Evolutionary conservation across 768 basidiomycete species (phyloP).

Genomic region (Calocybe cyanea): DNA sequence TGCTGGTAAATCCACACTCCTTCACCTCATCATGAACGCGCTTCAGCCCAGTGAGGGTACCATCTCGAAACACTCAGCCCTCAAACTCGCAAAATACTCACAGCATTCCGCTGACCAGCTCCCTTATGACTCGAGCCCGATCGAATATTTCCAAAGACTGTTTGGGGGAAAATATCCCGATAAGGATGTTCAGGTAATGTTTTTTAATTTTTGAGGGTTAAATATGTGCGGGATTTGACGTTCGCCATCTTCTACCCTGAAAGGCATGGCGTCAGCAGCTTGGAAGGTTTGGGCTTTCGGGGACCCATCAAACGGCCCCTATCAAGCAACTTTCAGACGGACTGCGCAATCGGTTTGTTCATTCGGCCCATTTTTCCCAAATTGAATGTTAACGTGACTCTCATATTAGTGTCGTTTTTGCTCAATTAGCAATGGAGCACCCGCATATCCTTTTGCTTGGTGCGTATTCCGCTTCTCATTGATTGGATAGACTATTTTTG

Average conservation of each 20-base stretch:
- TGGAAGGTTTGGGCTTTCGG: slow-evolving; percentile 93
- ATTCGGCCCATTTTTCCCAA: background rate
- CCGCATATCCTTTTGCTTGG: slow-evolving; percentile 90
- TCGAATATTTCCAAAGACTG: slow-evolving; percentile 88
- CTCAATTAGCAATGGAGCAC: slow-evolving; percentile 95
- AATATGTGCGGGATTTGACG: background rate
- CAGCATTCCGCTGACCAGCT: slow-evolving; percentile 99
- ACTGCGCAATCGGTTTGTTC: slow-evolving; percentile 81
- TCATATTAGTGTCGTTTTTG: slow-evolving; percentile 78
- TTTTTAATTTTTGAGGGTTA: slow-evolving; percentile 1
- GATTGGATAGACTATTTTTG: slow-evolving; percentile 4
- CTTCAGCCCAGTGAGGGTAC: slow-evolving; percentile 84
- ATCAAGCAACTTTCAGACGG: slow-evolving; percentile 96
- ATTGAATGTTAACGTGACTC: slow-evolving; percentile 6
- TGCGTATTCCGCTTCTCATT: slow-evolving; percentile 27
- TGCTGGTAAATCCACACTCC: slow-evolving; percentile 89
- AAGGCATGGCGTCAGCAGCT: slow-evolving; percentile 93
- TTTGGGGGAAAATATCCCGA: slow-evolving; percentile 88
- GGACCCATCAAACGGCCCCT: slow-evolving; percentile 88
- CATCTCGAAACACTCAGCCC: slow-evolving; percentile 79
- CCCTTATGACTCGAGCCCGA: slow-evolving; percentile 85
- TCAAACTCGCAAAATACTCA: slow-evolving; percentile 98
- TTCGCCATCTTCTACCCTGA: background rate
- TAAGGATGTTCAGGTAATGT: slow-evolving; percentile 69
- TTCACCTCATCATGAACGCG: slow-evolving; percentile 82